These are phyloP conservation scores for Kalmanozyma brasiliensis DNA, from an alignment of 1,284 basidiomycete species.

Conservation along the genomic window DNA sequence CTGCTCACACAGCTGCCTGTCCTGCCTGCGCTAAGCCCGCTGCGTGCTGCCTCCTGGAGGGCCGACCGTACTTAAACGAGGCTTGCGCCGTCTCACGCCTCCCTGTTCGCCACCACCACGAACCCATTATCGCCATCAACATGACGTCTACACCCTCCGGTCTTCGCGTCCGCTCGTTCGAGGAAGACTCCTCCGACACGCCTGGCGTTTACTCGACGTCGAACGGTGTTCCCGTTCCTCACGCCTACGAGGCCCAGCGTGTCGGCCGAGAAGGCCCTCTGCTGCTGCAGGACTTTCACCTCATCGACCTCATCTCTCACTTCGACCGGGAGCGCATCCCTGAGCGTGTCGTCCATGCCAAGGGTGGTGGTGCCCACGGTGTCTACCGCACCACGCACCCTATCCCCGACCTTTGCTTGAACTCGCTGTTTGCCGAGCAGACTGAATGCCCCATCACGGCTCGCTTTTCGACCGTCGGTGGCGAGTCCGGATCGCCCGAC, in stretches of 20 bases:
- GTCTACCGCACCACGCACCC: conserved; percentile 51
- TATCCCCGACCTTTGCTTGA: conserved; percentile 45
- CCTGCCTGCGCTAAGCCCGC: too few relatives aligned
- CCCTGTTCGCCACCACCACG: not conserved
- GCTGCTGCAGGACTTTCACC: conserved; percentile 75
- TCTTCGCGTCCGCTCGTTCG: conserved; percentile 31
- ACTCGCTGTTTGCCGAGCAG: conserved; percentile 43
- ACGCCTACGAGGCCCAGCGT: conserved; percentile 81
- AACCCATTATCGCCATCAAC: not conserved
- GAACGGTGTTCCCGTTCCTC: conserved; percentile 59
- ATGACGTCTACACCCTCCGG: conserved; percentile 38
- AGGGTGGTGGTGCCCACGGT: conserved; percentile 60
- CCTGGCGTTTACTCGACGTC: conserved; percentile 47
- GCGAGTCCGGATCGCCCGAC: conserved; percentile 52
- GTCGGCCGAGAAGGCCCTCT: conserved; percentile 81
- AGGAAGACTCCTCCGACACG: conserved; percentile 30
- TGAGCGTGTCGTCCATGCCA: conserved; percentile 63
- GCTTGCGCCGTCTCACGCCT: too few relatives aligned
- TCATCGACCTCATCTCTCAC: conserved; percentile 50
- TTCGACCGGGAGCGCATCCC: conserved; percentile 66
- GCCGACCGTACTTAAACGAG: too few relatives aligned
- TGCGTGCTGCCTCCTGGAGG: too few relatives aligned
- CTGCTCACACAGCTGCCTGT: too few relatives aligned
- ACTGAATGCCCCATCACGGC: conserved; percentile 42
- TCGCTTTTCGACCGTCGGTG: conserved; percentile 58